These are phyloP conservation scores for Casuarina glauca DNA, from an alignment of 306 rosid species.

Conservation along the genomic window DNA sequence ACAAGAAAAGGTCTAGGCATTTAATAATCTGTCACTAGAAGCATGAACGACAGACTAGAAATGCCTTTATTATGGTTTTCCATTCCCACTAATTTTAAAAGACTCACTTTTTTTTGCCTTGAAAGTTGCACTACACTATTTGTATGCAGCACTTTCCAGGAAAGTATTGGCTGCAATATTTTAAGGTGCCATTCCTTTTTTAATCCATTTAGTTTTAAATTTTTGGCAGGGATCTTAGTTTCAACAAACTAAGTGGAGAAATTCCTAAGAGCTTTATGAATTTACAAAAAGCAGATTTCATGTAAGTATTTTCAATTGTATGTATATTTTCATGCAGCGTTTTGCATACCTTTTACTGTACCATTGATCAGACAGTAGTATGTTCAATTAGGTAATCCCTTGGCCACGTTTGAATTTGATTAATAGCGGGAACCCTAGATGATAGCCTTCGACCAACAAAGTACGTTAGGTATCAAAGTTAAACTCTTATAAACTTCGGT, in stretches of 20 bases:
- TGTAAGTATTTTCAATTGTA: conserved; percentile 44
- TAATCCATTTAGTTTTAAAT: not conserved
- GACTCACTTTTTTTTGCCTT: not conserved
- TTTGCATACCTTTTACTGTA: too few relatives aligned
- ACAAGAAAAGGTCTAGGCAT: too few relatives aligned
- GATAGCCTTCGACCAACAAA: not conserved
- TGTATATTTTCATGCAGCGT: not conserved
- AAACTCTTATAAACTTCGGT: not conserved
- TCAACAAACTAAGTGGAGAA: conserved; percentile 59
- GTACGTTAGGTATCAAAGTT: not conserved
- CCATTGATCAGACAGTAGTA: too few relatives aligned
- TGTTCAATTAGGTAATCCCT: not conserved
- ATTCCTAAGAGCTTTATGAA: conserved; percentile 45
- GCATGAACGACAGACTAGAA: too few relatives aligned
- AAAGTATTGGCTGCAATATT: not conserved
- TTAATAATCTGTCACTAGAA: too few relatives aligned
- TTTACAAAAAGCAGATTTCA: conserved; percentile 19
- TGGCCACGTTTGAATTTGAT: not conserved
- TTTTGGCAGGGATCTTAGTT: conserved; percentile 81
- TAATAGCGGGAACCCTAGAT: not conserved
- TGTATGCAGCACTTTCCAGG: not conserved
- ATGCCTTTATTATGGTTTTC: too few relatives aligned
- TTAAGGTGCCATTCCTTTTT: not conserved
- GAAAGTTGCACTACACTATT: not conserved
- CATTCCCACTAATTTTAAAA: too few relatives aligned